phyloP scores from a whole-genome alignment of 2,329 filamentous ascomycete species.

The Canariomyces notabilis region DNA sequence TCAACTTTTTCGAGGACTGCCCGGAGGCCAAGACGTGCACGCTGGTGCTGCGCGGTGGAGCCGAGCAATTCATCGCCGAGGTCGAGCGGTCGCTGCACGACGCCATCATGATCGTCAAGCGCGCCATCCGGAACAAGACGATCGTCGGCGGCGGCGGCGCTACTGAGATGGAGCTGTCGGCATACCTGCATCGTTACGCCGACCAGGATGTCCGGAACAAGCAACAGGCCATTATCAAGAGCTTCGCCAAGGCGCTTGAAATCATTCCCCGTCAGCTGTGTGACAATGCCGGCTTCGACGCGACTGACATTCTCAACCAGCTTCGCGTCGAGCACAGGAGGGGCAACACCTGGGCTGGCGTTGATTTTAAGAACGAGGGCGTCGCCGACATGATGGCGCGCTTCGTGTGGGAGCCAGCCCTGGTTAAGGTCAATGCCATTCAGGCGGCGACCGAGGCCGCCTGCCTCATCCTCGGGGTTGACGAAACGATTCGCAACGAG shows the following conservation, averaged over 20 bases:
- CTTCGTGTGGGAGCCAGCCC: conserved; percentile 95
- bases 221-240: conserved; percentile 96
- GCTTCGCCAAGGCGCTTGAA: conserved; percentile 94
- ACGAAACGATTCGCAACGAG: conserved; percentile 98
- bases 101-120: conserved; percentile 99
- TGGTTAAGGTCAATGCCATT: conserved; percentile 96
- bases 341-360: conserved; percentile 88
- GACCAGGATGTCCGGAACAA: conserved; percentile 91
- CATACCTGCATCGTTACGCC: conserved; percentile 86
- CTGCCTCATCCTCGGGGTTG: conserved; percentile 91
- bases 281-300: conserved; percentile 97
- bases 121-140: conserved; percentile 86
- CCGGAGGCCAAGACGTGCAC: conserved; percentile 96
- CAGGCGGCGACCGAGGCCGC: conserved; percentile 93
- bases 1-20: conserved; percentile 98
- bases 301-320: conserved; percentile 95
- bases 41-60: conserved; percentile 86
- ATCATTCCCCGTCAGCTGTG: conserved; percentile 95
- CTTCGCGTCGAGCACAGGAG: conserved; percentile 94
- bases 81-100: conserved; percentile 97
- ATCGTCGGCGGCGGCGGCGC: conserved; percentile 96
- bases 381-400: conserved; percentile 89
- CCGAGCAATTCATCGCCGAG: conserved; percentile 98
- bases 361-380: conserved; percentile 90
- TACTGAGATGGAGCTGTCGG: conserved; percentile 92